Conservation (phyloP, 345 rosid genomes). For the Lepidium aucheri region DNA sequence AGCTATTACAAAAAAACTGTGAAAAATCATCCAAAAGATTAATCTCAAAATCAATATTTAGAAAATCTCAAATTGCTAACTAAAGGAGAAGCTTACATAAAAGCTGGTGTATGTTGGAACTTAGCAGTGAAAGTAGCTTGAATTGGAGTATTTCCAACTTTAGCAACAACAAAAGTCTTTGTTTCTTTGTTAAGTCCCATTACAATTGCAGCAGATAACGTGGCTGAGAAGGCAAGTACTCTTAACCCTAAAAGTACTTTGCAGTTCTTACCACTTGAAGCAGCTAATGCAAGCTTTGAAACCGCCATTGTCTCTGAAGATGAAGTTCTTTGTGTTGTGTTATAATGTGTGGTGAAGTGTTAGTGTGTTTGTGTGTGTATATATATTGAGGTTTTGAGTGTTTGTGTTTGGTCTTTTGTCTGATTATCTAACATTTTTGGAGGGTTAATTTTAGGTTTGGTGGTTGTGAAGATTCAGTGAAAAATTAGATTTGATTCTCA, state of each 20-base stretch:
- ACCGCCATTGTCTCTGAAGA: constrained; percentile 6
- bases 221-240: constrained; percentile 60
- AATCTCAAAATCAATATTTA: neutral
- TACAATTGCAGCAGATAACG: constrained; percentile 67
- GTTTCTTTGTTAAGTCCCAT: constrained; percentile 85
- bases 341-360: constrained; percentile 7
- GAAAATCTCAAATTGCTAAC: neutral
- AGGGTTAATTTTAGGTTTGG: constrained; percentile 28
- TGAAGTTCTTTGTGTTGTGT: neutral
- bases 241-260: constrained; percentile 43
- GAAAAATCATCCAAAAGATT: neutral
- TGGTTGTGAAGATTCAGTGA: constrained; percentile 29
- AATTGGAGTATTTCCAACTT: constrained; percentile 56
- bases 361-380: neutral
- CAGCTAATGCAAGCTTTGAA: constrained; percentile 14
- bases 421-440: constrained; percentile 24
- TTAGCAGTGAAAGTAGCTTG: constrained; percentile 65
- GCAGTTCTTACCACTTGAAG: constrained; percentile 16
- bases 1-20: constrained; percentile 76
- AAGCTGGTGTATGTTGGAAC: constrained; percentile 88
- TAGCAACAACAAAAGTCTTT: constrained; percentile 61
- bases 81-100: constrained; percentile 47
- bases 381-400: constrained; percentile 20
- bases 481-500: constrained; percentile 3
- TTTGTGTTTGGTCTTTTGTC: constrained; percentile 21